Percentiles rank a stretch among this genome's conserved stretches.
Conservation (phyloP, 768 basidiomycete genomes). For the Tricholoma bakamatsutake region DNA sequence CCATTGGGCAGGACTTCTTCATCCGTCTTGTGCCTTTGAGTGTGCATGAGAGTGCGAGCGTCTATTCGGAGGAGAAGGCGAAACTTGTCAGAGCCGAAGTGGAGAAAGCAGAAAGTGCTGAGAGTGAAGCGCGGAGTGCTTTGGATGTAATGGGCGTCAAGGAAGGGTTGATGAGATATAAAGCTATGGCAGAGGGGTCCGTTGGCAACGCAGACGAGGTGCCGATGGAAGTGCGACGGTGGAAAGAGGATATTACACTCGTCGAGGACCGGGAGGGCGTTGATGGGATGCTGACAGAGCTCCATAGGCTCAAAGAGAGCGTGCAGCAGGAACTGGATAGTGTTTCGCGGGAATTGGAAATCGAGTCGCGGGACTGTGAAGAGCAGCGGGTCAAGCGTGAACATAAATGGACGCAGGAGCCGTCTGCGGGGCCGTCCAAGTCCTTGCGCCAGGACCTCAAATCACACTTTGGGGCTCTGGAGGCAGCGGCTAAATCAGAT, state of each 20-base stretch:
- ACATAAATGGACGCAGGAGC: slow-evolving; percentile 81
- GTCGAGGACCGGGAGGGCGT: slow-evolving; percentile 67
- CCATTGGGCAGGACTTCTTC: slow-evolving; percentile 92
- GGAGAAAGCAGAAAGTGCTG: slow-evolving; percentile 79
- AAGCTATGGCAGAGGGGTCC: slow-evolving; percentile 62
- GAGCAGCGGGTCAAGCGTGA: slow-evolving; percentile 82
- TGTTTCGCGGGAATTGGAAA: slow-evolving; percentile 63
- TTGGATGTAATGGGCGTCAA: slow-evolving; percentile 81
- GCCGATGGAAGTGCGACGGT: slow-evolving; percentile 62
- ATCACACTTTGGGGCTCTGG: slow-evolving; percentile 61
- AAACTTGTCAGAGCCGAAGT: slow-evolving; percentile 85
- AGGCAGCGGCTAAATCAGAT: slow-evolving; percentile 76
- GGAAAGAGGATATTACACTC: slow-evolving; percentile 66
- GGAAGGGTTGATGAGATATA: slow-evolving; percentile 60
- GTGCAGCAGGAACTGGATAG: slow-evolving; percentile 59
- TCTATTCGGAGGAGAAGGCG: slow-evolving; percentile 99
- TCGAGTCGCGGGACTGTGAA: slow-evolving; percentile 86
- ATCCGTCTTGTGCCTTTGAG: slow-evolving; percentile 81
- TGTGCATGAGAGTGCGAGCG: slow-evolving; percentile 92
- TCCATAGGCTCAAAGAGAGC: slow-evolving; percentile 51
- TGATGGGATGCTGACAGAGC: slow-evolving; percentile 53
- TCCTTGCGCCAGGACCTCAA: slow-evolving; percentile 73
- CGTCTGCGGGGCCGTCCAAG: slow-evolving; percentile 70
- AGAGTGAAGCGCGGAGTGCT: slow-evolving; percentile 72
- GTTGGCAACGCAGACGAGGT: slow-evolving; percentile 61